Percentiles rank a stretch among this genome's conserved stretches.
phyloP scores from a whole-genome alignment of 371 early-diverging fungal genomes.

The Coemansia sp. region DNA sequence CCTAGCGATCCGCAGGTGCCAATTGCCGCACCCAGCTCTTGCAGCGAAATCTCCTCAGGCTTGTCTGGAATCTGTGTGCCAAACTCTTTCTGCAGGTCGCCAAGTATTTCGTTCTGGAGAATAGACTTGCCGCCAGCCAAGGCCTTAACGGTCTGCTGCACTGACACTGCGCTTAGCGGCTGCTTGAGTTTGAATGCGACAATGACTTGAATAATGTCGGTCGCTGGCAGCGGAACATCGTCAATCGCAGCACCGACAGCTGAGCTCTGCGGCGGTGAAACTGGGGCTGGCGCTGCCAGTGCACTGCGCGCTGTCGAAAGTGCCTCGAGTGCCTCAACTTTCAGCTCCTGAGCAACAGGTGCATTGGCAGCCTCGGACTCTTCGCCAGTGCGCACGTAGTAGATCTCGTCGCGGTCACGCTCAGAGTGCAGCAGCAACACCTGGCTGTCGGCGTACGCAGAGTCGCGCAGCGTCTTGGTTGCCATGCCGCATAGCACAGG shows the following conservation, averaged over 20 bases:
- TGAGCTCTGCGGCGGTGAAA: constrained; percentile 10
- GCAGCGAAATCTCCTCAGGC: constrained; percentile 85
- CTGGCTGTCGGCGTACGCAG: constrained; percentile 56
- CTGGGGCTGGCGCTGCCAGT: constrained; percentile 48
- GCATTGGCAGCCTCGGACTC: constrained; percentile 29
- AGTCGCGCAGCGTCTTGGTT: constrained; percentile 62
- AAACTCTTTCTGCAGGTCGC: constrained; percentile 95
- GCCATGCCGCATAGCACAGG: constrained; percentile 92
- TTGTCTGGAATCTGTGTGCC: constrained; percentile 82
- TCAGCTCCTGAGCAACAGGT: too few species aligned
- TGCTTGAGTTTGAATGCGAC: constrained; percentile 93
- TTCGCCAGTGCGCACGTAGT: constrained; percentile 35
- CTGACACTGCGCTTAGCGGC: constrained; percentile 70
- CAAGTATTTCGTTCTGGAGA: constrained; percentile 96
- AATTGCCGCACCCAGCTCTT: constrained; percentile 74
- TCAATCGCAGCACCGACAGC: constrained; percentile 13
- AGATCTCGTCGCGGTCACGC: constrained; percentile 14
- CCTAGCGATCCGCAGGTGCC: constrained; percentile 70
- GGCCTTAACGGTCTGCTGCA: constrained; percentile 91
- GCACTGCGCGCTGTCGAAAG: constrained; percentile 44
- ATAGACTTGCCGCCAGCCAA: constrained; percentile 94
- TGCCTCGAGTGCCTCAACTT: constrained; percentile 14
- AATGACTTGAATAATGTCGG: constrained; percentile 75
- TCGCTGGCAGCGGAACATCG: constrained; percentile 77
- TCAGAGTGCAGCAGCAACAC: constrained; percentile 10